A percentile compares a stretch with the other conserved stretches of the same genome.
Evolutionary conservation across 108 stramenopile genomes (phyloP).

Genomic region (Ochromonas danica): DNA sequence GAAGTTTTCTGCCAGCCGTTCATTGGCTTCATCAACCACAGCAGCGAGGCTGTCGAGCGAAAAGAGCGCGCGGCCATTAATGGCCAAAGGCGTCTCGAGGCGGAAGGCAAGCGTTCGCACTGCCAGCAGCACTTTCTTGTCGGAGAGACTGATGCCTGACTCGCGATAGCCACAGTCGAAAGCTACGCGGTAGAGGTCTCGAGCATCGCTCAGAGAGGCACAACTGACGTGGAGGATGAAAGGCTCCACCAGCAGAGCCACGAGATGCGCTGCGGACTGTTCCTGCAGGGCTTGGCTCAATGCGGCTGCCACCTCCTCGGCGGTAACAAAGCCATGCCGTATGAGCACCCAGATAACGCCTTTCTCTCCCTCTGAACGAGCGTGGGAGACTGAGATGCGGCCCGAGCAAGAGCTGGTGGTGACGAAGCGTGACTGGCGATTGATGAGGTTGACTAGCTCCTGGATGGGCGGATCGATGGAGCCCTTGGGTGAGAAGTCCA

Average conservation of each 20-base stretch:
- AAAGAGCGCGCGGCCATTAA: background rate
- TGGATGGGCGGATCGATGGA: conserved; percentile 26
- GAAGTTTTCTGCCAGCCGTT: background rate
- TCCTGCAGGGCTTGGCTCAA: background rate
- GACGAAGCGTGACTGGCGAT: conserved; percentile 6
- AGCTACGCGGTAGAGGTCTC: conserved; percentile 1
- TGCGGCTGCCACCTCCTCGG: background rate
- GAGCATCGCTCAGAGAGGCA: conserved; percentile 19
- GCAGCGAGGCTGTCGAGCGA: background rate
- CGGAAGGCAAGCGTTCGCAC: conserved; percentile 38
- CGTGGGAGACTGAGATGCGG: conserved; percentile 18
- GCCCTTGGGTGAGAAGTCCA: conserved; percentile 38
- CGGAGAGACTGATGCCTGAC: conserved; percentile 40
- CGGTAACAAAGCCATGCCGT: background rate
- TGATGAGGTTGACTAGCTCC: conserved; percentile 37
- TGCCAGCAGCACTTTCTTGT: conserved; percentile 35
- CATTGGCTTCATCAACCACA: conserved; percentile 8
- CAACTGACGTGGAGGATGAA: conserved; percentile 47
- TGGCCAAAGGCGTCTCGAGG: conserved; percentile 36
- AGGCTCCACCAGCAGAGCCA: conserved; percentile 38
- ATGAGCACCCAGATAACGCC: conserved; percentile 28
- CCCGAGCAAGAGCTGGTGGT: conserved; percentile 43
- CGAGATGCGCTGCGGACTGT: background rate
- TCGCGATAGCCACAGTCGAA: conserved; percentile 44
- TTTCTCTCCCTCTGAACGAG: conserved; percentile 11